Conservation (phyloP, 169 alveolate species). For the Cryptosporidium tyzzeri region DNA sequence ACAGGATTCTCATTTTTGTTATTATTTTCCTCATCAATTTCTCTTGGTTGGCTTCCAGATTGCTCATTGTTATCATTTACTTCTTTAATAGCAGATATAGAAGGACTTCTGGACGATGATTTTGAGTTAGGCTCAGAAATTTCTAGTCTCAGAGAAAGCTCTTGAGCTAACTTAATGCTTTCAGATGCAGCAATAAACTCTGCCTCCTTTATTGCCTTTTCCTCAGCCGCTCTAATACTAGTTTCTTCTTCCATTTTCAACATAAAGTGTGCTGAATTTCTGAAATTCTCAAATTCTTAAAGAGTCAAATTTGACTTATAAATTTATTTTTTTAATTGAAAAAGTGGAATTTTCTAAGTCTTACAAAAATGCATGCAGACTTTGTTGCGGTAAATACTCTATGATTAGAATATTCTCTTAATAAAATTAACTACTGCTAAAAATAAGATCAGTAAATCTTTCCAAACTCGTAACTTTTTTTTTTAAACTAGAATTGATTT, state of each 20-base stretch:
- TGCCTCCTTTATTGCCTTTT: conserved; percentile 59
- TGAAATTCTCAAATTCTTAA: background rate
- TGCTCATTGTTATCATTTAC: background rate
- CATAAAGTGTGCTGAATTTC: background rate
- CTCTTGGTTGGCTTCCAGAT: background rate
- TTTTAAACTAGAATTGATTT: background rate
- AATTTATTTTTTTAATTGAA: background rate
- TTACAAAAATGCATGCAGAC: background rate
- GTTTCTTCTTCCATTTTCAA: background rate
- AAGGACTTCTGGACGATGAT: conserved; percentile 18
- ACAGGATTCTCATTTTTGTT: background rate
- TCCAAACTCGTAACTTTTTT: background rate
- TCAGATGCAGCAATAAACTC: conserved; percentile 61
- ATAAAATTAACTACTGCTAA: background rate
- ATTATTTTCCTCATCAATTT: background rate
- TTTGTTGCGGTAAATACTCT: background rate
- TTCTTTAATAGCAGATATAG: background rate
- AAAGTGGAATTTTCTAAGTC: background rate
- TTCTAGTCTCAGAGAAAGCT: conserved; percentile 42
- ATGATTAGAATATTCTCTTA: background rate
- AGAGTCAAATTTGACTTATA: background rate
- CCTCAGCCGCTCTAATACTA: conserved; percentile 27
- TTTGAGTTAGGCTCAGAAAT: conserved; percentile 33
- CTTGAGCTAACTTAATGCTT: conserved; percentile 29
- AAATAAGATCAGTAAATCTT: background rate